A percentile compares a stretch with the other conserved stretches of the same genome.
Conservation (phyloP, 352 stramenopile genomes). For the Phytophthora cactorum region DNA sequence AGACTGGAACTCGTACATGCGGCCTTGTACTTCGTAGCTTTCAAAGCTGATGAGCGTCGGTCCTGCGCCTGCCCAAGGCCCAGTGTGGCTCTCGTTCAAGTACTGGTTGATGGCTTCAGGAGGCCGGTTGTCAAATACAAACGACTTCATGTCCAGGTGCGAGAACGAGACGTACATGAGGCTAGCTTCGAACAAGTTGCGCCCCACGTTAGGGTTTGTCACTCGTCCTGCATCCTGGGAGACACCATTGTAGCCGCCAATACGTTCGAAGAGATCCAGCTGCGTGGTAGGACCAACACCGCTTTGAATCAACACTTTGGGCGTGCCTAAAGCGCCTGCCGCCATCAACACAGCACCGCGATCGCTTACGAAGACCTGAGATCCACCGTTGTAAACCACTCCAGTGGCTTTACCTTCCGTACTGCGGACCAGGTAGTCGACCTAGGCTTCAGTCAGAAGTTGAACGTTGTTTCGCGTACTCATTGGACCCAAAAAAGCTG, state of each 20-base stretch:
- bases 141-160: constrained; percentile 56
- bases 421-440: constrained; percentile 54
- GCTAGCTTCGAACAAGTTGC: constrained; percentile 61
- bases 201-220: constrained; percentile 63
- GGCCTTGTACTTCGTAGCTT: constrained; percentile 49
- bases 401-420: constrained; percentile 36
- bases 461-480: constrained; percentile 52
- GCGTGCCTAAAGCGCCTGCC: constrained; percentile 67
- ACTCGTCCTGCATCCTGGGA: constrained; percentile 37
- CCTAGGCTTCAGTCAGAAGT: constrained; percentile 49
- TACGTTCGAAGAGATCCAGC: constrained; percentile 48
- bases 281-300: constrained; percentile 68
- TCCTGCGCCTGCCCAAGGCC: constrained; percentile 46
- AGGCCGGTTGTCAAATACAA: constrained; percentile 38
- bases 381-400: constrained; percentile 53
- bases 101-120: constrained; percentile 53
- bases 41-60: constrained; percentile 69
- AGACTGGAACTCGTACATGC: constrained; percentile 66
- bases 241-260: constrained; percentile 43
- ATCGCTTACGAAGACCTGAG: constrained; percentile 34
- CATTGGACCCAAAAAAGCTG: constrained; percentile 53
- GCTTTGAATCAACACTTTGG: constrained; percentile 82
- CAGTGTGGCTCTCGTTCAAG: constrained; percentile 43
- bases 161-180: constrained; percentile 51
- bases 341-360: constrained; percentile 73